Evolutionary conservation across 2,329 filamentous ascomycete genomes (phyloP).

Genomic region (Neofusicoccum parvum): DNA sequence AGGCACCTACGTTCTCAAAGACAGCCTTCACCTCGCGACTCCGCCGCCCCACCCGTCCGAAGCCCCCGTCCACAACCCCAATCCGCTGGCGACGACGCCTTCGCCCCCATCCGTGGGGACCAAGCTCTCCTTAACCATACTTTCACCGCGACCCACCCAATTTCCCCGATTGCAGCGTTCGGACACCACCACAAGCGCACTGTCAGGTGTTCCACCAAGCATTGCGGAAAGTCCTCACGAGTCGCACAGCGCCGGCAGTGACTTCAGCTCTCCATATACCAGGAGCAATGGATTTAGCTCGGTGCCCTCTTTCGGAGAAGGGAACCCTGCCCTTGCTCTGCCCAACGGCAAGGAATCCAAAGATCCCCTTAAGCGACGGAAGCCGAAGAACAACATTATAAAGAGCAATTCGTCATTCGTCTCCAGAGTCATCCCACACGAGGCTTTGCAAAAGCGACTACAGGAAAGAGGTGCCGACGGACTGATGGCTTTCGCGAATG

Average conservation of each 20-base stretch:
- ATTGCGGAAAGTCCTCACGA: conserved; percentile 50
- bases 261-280: conserved; percentile 41
- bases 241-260: conserved; percentile 47
- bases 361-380: conserved; percentile 70
- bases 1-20: conserved; percentile 89
- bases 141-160: conserved; percentile 58
- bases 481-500: conserved; percentile 88
- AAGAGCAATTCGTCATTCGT: conserved; percentile 99
- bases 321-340: conserved; percentile 70
- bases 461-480: conserved; percentile 77
- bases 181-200: conserved; percentile 44
- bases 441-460: conserved; percentile 75
- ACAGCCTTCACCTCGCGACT: conserved; percentile 89
- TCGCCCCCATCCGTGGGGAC: conserved; percentile 84
- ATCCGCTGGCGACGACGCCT: conserved; percentile 83
- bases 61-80: conserved; percentile 81
- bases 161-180: conserved; percentile 46
- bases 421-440: conserved; percentile 91
- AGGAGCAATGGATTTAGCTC: conserved; percentile 17
- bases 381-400: conserved; percentile 97
- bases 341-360: conserved; percentile 68
- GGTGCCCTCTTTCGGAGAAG: conserved; percentile 79
- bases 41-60: conserved; percentile 96
- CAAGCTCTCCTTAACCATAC: conserved; percentile 74
- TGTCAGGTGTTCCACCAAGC: conserved; percentile 46